Evolutionary conservation across 108 stramenopile species (phyloP).

Genomic region (Chaetoceros muelleri): DNA sequence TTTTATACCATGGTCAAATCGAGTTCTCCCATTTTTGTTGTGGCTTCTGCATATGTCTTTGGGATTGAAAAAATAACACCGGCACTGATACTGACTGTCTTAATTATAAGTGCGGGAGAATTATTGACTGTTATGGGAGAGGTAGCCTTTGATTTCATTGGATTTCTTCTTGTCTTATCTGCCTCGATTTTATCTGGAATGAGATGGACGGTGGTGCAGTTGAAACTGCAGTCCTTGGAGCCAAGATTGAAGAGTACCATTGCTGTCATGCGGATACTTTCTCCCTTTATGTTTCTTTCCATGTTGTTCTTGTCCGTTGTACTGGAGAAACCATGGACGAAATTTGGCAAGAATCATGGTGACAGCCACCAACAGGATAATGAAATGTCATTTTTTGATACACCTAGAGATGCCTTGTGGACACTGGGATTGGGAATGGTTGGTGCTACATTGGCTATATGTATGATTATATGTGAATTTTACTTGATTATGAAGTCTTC

Average conservation of each 20-base stretch:
- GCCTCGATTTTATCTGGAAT: constrained; percentile 64
- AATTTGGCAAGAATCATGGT: constrained; percentile 23
- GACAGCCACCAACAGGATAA: constrained; percentile 19
- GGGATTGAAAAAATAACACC: constrained; percentile 72
- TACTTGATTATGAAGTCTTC: constrained; percentile 70
- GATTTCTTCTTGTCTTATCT: constrained; percentile 55
- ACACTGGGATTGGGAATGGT: constrained; percentile 44
- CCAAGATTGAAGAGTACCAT: constrained; percentile 72
- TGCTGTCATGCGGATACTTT: constrained; percentile 68
- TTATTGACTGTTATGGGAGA: constrained; percentile 65
- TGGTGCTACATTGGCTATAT: constrained; percentile 70
- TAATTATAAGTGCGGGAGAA: constrained; percentile 63
- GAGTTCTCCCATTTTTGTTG: constrained; percentile 74
- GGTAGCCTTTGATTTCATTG: constrained; percentile 38
- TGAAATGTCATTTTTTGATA: constrained; percentile 7
- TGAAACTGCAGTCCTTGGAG: constrained; percentile 65
- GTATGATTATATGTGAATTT: constrained; percentile 85
- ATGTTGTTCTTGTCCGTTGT: constrained; percentile 55
- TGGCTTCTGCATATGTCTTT: constrained; percentile 69
- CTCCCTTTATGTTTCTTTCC: constrained; percentile 65
- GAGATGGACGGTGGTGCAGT: constrained; percentile 75
- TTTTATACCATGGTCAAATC: constrained; percentile 88
- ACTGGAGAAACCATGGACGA: constrained; percentile 54
- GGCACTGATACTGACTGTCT: constrained; percentile 51
- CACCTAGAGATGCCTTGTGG: not conserved